Percentiles rank a stretch among this genome's conserved stretches.
Evolutionary conservation across 2,329 filamentous ascomycete species (phyloP).

Genomic region (Alternaria postmessia): DNA sequence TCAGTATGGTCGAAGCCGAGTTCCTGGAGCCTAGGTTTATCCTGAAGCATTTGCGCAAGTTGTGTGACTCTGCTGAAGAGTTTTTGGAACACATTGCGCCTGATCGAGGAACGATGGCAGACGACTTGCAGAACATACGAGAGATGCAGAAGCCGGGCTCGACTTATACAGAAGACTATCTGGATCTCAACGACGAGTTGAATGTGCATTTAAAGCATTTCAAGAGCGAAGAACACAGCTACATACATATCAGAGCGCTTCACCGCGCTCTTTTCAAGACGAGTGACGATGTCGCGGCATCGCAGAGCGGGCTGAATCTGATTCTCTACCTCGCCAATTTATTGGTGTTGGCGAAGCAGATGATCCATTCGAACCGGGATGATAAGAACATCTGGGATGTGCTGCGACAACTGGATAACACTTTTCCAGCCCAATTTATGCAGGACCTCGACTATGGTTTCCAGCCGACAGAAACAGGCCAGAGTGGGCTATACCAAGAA

Average conservation of each 20-base stretch:
- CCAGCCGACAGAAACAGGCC: conserved; percentile 35
- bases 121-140: conserved; percentile 31
- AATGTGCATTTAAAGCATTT: conserved; percentile 48
- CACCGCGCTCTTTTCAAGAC: conserved; percentile 51
- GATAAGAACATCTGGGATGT: conserved; percentile 40
- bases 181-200: conserved; percentile 45
- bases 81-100: conserved; percentile 45
- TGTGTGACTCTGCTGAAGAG: conserved; percentile 41
- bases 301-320: conserved; percentile 47
- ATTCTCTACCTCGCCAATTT: conserved; percentile 58
- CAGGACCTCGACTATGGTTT: conserved; percentile 24
- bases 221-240: conserved; percentile 49
- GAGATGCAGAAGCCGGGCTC: conserved; percentile 49
- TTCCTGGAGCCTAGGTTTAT: conserved; percentile 54
- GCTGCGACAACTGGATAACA: conserved; percentile 43
- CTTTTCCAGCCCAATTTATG: conserved; percentile 49
- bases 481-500: conserved; percentile 52
- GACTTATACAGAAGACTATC: conserved; percentile 50
- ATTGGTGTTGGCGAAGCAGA: conserved; percentile 50
- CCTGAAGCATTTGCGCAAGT: conserved; percentile 51
- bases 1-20: conserved; percentile 55
- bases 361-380: conserved; percentile 44
- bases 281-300: conserved; percentile 23
- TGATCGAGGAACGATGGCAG: conserved; percentile 28
- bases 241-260: conserved; percentile 51